These are phyloP conservation scores for Murraya paniculata DNA, from an alignment of 345 rosid genomes.

Conservation along the genomic window DNA sequence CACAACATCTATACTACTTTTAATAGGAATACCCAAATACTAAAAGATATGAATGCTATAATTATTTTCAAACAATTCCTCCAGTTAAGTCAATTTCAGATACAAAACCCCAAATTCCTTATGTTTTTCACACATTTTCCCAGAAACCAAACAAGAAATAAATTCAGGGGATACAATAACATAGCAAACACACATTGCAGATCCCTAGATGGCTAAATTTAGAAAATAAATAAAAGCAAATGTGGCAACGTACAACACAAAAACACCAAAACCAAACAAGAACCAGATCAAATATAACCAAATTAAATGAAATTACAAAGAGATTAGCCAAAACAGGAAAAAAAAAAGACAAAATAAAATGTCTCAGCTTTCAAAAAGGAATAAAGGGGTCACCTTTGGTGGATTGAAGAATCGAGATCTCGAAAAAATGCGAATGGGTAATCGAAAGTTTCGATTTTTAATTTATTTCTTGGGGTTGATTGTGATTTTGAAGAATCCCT, in stretches of 20 bases:
- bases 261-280: slow-evolving; percentile 9
- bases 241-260: slow-evolving; percentile 27
- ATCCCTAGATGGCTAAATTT: slow-evolving; percentile 10
- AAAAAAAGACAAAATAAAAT: not conserved
- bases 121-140: slow-evolving; percentile 21
- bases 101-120: not conserved
- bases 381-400: slow-evolving; percentile 19
- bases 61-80: not conserved
- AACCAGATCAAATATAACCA: slow-evolving; percentile 6
- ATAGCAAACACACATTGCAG: not conserved
- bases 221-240: not conserved
- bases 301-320: not conserved
- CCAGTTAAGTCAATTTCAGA: not conserved
- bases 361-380: too few species aligned
- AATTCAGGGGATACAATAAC: not conserved
- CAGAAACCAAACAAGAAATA: slow-evolving; percentile 28
- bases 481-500: not conserved
- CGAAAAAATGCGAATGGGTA: slow-evolving; percentile 29
- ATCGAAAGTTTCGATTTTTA: slow-evolving; percentile 15
- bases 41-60: not conserved
- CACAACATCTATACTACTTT: not conserved
- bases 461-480: slow-evolving; percentile 14
- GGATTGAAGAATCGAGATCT: slow-evolving; percentile 39
- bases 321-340: slow-evolving; percentile 5
- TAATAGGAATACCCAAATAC: not conserved